Percentiles rank a stretch among this genome's conserved stretches.
Evolutionary conservation across 495 filamentous ascomycete species (phyloP).

Genomic region (Neurospora tetraspora): DNA sequence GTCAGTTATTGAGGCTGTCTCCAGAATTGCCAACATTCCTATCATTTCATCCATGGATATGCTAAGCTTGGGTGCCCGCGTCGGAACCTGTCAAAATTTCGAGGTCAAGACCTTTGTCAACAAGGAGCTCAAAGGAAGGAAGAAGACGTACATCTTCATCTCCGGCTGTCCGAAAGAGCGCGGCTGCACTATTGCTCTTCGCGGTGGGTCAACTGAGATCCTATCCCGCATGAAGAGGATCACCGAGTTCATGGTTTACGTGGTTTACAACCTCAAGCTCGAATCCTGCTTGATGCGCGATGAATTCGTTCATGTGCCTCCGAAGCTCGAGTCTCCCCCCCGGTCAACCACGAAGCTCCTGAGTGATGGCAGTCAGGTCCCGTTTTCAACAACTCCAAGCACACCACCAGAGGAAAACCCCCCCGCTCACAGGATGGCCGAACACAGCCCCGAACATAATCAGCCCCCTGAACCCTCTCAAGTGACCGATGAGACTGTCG

Average conservation of each 20-base stretch:
- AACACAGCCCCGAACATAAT: neutral
- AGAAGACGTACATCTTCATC: conserved; percentile 92
- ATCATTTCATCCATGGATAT: conserved; percentile 95
- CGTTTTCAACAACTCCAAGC: conserved; percentile 11
- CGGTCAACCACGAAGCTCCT: conserved; percentile 9
- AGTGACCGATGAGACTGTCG: neutral
- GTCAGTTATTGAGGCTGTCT: conserved; percentile 89
- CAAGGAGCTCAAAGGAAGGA: conserved; percentile 55
- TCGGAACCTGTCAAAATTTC: conserved; percentile 75
- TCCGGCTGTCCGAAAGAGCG: conserved; percentile 88
- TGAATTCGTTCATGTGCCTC: conserved; percentile 82
- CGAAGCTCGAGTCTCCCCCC: conserved; percentile 32
- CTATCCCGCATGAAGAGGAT: conserved; percentile 81
- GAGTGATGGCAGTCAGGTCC: neutral
- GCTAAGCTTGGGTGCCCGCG: conserved; percentile 68
- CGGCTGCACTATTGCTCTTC: conserved; percentile 91
- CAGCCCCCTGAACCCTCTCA: conserved; percentile 9
- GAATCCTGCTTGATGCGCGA: conserved; percentile 96
- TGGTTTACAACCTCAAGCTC: conserved; percentile 93
- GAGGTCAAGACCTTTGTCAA: conserved; percentile 93
- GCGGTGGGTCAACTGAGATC: conserved; percentile 61
- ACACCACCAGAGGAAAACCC: conserved; percentile 17
- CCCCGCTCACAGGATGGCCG: neutral
- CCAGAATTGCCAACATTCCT: conserved; percentile 78
- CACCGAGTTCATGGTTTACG: conserved; percentile 97